Percentiles rank a stretch among this genome's conserved stretches.
phyloP scores from a whole-genome alignment of 164 flowering plant genomes.

The Taxillus chinensis region DNA sequence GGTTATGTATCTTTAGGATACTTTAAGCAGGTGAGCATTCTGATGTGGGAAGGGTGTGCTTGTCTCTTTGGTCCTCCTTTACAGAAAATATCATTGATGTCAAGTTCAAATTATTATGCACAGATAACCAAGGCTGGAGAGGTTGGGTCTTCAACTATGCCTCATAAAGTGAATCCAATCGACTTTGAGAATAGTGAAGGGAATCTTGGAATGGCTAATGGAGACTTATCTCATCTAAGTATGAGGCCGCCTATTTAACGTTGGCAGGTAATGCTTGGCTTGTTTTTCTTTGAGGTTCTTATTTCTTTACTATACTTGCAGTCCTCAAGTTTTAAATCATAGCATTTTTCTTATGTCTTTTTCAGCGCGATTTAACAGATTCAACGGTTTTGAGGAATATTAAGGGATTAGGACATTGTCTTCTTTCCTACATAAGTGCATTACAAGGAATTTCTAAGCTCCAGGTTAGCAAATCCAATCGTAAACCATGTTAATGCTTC shows the following conservation, averaged over 20 bases:
- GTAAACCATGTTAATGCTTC: neutral
- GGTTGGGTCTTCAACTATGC: constrained; percentile 99
- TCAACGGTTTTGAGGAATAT: constrained; percentile 91
- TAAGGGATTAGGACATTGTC: constrained; percentile 73
- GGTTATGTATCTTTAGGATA: constrained; percentile 76
- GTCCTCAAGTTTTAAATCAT: no score
- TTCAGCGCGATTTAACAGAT: constrained; percentile 96
- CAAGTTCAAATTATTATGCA: constrained; percentile 7
- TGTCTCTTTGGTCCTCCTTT: neutral
- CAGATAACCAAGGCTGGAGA: constrained; percentile 94
- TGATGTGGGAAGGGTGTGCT: neutral
- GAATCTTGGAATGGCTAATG: constrained; percentile 82
- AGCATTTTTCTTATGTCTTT: neutral
- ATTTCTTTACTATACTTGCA: no score
- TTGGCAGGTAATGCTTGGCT: constrained; percentile 55
- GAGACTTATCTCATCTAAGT: constrained; percentile 54
- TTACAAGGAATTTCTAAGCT: constrained; percentile 81
- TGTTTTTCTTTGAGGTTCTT: neutral
- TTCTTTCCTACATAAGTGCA: constrained; percentile 83
- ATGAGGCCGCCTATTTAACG: constrained; percentile 82
- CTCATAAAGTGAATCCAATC: constrained; percentile 98
- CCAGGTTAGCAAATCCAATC: constrained; percentile 40
- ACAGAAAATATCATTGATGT: neutral
- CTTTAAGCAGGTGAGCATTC: constrained; percentile 74
- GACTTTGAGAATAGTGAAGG: constrained; percentile 99